Base-by-base conservation (phyloP, 2,329 filamentous ascomycete genomes). In the Aschersonia sp. region DNA sequence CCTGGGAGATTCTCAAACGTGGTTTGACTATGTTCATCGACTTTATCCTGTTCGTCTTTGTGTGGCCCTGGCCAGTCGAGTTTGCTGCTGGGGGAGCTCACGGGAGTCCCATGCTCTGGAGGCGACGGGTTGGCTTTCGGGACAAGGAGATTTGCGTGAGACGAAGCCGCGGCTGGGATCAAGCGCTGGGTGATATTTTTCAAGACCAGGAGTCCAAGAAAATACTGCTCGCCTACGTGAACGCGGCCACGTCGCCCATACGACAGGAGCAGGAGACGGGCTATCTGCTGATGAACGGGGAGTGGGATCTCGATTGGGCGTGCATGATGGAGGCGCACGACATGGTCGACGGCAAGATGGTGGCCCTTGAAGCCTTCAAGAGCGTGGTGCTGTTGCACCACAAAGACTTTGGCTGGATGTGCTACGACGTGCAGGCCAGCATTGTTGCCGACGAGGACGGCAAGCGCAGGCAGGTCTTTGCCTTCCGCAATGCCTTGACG, bases 251-350 rank as follows among this genome's bases (percentile, higher is more conserved):
- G 4, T 74, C 82, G 12, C 75, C 80, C 29, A 66, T 78, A 56
- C 72, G 81, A 47, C 70, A 91, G 56, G 70, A 75, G 55, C 74
- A 80, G 55, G 95, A 94, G 74, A 95, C 89, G 31, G 89, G 88
- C 28, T 94, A 94, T 60, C 66, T 94, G 53, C 81, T 92, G 55
- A 85, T 94, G 72, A 85, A 89, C 60, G 77, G 75, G 52, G 77
- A 88, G 52, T 97, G 88, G 83, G 85, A 94, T 62, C 69, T 96
- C 51, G 89, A 95, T 61, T 96, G 89, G 75, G 73, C 73, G 44
- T 74, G 75, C 28, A 96, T 96, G 86, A 69, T 88, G 9, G 67
- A 74, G 52, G 87, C 86, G 4, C 84, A 87, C 44, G 67, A 68
- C 35, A 64, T 94, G 54, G 75, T 89, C 1, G 82, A 87, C 53